Base-by-base conservation (phyloP, 768 basidiomycete genomes). In the Pisolithus sp. region DNA sequence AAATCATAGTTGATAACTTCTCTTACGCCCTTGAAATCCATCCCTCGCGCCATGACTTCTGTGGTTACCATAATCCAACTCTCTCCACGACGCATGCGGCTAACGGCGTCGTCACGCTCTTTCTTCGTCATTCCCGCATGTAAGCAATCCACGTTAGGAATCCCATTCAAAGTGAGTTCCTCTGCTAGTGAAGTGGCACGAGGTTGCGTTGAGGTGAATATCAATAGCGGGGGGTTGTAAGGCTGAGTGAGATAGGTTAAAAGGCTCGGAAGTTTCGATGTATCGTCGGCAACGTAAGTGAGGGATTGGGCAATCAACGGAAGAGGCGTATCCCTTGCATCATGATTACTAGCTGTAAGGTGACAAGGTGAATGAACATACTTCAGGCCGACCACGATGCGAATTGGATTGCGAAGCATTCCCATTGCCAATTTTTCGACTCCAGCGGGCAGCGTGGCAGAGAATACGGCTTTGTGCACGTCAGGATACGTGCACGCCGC, bases 1-100 rank as follows among this genome's bases (percentile, higher is more conserved):
- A 98, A 97, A 70, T 97, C 95, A 61, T 89, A 94, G 68, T 97
- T 99, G 63, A 98, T 86, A 9, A 99, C 93, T 62, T 97, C 89
- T 53, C 84, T 76, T 48, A 95, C 82, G 9, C 94, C 93, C 66
- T 86, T 89, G 74, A 99, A 98, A 64, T 98, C 96, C 86, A 99
- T 93, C 3, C 96, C 96, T 59, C 96, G 80, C 21, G 92, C 93
- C 90, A 98, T 89, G 47, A 98, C 89, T 66, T 99, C 96, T 21
- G 96, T 99, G 57, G 86, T 90, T 43, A 99, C 80, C 80, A 98
- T 81, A 31, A 94, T 82, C 96, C 96, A 98, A 54, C 90, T 87
- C 64, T 90, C 81, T 0, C 94, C 96, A 59, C 76, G 77, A 24
- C 90, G 83, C 85, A 99, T 95, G 31, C 86, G 80, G 38, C 76